Evolutionary conservation across 2,329 filamentous ascomycete species (phyloP).

Genomic region (Verticillium albo-atrum): DNA sequence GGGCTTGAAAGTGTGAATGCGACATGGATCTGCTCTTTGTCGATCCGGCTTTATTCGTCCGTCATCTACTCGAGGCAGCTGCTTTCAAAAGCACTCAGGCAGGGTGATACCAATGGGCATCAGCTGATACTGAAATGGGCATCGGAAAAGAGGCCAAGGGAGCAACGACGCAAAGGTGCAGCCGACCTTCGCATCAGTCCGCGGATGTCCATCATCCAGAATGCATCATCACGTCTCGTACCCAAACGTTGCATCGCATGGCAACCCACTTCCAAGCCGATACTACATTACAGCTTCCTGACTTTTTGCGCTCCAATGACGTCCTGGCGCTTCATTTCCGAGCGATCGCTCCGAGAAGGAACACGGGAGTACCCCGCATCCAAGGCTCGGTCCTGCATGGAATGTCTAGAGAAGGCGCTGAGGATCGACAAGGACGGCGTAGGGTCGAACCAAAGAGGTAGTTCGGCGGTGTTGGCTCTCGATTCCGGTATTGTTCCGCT

Average conservation of each 20-base stretch:
- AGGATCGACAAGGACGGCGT: neutral
- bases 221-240: neutral
- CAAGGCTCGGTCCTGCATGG: neutral
- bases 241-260: neutral
- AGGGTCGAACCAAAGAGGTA: neutral
- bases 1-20: no score
- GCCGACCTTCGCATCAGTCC: no score
- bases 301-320: neutral
- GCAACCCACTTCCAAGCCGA: neutral
- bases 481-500: neutral
- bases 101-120: no score
- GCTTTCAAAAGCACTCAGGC: no score
- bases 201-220: neutral
- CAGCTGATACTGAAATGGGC: no score
- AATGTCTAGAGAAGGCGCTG: neutral
- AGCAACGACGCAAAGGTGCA: no score
- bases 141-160: no score
- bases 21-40: no score
- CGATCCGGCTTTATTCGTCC: no score
- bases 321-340: neutral
- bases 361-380: neutral
- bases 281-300: neutral
- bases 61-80: no score
- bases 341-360: neutral
- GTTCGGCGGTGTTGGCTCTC: neutral